Evolutionary conservation across 1,139 yeast species (phyloP).

Genomic region (Yamadazyma blattariae): DNA sequence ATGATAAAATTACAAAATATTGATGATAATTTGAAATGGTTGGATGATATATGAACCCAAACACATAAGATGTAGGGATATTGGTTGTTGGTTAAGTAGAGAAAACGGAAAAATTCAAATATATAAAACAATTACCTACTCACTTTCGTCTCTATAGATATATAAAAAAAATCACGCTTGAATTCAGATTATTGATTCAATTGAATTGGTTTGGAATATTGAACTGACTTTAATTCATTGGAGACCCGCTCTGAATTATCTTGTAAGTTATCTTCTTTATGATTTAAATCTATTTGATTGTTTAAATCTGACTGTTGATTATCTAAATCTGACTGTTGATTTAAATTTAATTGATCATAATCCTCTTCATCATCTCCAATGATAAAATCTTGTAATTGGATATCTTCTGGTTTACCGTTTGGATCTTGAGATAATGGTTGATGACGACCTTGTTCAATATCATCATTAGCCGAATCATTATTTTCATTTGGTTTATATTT

Average conservation of each 20-base stretch:
- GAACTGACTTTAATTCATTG: constrained; percentile 10
- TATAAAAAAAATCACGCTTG: too few species aligned
- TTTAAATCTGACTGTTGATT: too few species aligned
- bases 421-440: constrained; percentile 15
- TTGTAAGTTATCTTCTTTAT: background rate
- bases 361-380: constrained; percentile 24
- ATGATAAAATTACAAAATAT: constrained; percentile 26
- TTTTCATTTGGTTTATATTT: constrained; percentile 36
- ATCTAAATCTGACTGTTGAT: background rate
- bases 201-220: constrained; percentile 4
- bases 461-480: constrained; percentile 7
- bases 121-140: too few species aligned
- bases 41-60: constrained; percentile 10
- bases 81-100: too few species aligned
- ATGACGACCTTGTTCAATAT: constrained; percentile 5
- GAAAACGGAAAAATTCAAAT: too few species aligned
- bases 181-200: constrained; percentile 4
- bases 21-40: constrained; percentile 29
- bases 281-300: background rate
- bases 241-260: constrained; percentile 2
- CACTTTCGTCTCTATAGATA: too few species aligned
- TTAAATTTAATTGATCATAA: too few species aligned
- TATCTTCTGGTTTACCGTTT: constrained; percentile 17
- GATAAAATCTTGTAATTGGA: constrained; percentile 24
- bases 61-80: too few species aligned